phyloP scores from a whole-genome alignment of 495 filamentous ascomycete genomes.

The Apiosordaria backusii region DNA sequence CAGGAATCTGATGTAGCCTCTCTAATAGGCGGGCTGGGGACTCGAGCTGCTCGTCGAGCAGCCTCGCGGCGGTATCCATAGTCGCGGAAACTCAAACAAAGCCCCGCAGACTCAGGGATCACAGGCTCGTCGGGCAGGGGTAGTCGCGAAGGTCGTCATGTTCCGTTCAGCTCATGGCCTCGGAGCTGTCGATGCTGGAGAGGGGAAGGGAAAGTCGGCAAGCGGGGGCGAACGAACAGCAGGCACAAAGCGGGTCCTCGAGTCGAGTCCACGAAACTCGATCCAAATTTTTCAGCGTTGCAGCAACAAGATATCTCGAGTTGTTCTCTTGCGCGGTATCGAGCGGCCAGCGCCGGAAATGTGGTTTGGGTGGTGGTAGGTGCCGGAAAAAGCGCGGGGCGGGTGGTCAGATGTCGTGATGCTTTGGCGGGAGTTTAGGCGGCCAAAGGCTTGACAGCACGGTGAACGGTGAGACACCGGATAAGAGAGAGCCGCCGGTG shows the following conservation, averaged over 20 bases:
- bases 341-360: neutral
- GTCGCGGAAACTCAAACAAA: constrained; percentile 21
- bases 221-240: constrained; percentile 19
- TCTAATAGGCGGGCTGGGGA: constrained; percentile 69
- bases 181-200: constrained; percentile 5
- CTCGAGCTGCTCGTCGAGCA: constrained; percentile 59
- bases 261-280: neutral
- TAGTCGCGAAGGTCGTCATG: constrained; percentile 39
- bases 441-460: neutral
- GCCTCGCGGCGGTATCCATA: constrained; percentile 47
- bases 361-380: neutral
- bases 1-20: constrained; percentile 65
- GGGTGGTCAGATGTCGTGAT: neutral
- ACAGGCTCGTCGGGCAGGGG: constrained; percentile 27
- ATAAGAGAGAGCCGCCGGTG: neutral
- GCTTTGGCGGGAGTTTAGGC: neutral
- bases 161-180: constrained; percentile 30
- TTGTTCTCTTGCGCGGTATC: neutral
- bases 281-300: constrained; percentile 11
- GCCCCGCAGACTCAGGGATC: constrained; percentile 24
- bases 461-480: neutral
- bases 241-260: constrained; percentile 14
- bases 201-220: constrained; percentile 20
- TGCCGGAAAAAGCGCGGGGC: neutral
- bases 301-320: neutral